Base-by-base conservation (phyloP, 2,329 filamentous ascomycete species). In the Ophiosphaerella herpotricha region DNA sequence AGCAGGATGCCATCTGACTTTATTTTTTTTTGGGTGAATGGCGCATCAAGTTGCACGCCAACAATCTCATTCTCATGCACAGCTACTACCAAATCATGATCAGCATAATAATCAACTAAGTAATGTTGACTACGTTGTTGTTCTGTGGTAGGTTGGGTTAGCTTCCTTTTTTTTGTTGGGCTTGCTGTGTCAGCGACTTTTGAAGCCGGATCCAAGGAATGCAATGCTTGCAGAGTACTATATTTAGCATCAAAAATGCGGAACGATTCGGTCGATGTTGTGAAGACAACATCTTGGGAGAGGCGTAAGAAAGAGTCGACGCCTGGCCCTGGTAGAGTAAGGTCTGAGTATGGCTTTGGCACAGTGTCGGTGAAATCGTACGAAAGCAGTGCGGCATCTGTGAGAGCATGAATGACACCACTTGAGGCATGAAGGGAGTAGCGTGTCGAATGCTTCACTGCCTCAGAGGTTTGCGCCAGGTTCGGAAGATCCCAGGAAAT, bases 171-270 rank as follows among this genome's bases (percentile, higher is more conserved):
- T 70, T 53, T 68, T 2, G 66, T 59, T 1, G 57, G 56, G 26
- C 37, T 68, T 75, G 42, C 81, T 55, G 41, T 59, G 16, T 56
- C 56, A 0, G 54, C 45, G 33, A 48, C 49, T 36, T 51, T 55
- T 23, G 55, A 32, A 4, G 50, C 50, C 7, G 52, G 16, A 18
- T 52, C 49, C 11, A 80, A 53, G 5, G 72, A 57, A 13, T 78
- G 54, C 6, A 74, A 71, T 1, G 75, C 76, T 54, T 82, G 74
- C 3, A 78, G 55, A 5, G 81, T 80, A 44, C 75, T 82, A 67
- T 85, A 91, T 51, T 86, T 83, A 31, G 87, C 83, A 70, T 91
- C 90, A 67, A 87, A 88, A 12, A 74, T 52, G 13, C 61, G 66
- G 35, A 88, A 80, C 0, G 79, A 77, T 8, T 78, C 73, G 0